Evolutionary conservation across 106 monocot species (phyloP).

Genomic region (Allium sativum): DNA sequence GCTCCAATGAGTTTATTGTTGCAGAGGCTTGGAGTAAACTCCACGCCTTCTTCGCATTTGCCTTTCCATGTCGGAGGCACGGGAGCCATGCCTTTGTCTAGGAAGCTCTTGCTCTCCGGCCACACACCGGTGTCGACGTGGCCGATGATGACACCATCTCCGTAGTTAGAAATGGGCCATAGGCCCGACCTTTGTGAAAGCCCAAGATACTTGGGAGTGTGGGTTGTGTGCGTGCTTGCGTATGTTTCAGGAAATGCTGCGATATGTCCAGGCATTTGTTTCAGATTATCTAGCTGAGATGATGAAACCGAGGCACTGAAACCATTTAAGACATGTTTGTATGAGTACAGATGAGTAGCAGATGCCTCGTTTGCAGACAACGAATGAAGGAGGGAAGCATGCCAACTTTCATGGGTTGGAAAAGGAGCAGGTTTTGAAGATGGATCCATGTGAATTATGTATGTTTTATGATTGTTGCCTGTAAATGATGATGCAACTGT

Average conservation of each 20-base stretch:
- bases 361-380: not conserved
- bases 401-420: slow-evolving; percentile 5
- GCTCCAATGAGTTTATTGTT: too few species aligned
- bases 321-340: not conserved
- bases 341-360: not conserved
- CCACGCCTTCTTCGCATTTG: too few species aligned
- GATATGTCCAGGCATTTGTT: not conserved
- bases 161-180: not conserved
- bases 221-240: not conserved
- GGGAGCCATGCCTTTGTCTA: too few species aligned
- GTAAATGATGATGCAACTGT: not conserved
- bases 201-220: not conserved
- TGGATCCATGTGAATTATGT: slow-evolving; percentile 6
- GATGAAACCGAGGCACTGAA: not conserved
- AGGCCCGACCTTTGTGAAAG: not conserved
- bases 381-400: not conserved
- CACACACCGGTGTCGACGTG: not conserved
- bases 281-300: not conserved
- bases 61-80: too few species aligned
- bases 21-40: too few species aligned
- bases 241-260: not conserved
- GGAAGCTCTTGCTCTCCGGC: not conserved
- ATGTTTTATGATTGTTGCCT: not conserved
- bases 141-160: not conserved
- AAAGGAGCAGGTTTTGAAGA: slow-evolving; percentile 10